Evolutionary conservation across 2,329 filamentous ascomycete species (phyloP), one percentile per base, ranked within the genome.

Genomic region (Huntiella moniliformis): DNA sequence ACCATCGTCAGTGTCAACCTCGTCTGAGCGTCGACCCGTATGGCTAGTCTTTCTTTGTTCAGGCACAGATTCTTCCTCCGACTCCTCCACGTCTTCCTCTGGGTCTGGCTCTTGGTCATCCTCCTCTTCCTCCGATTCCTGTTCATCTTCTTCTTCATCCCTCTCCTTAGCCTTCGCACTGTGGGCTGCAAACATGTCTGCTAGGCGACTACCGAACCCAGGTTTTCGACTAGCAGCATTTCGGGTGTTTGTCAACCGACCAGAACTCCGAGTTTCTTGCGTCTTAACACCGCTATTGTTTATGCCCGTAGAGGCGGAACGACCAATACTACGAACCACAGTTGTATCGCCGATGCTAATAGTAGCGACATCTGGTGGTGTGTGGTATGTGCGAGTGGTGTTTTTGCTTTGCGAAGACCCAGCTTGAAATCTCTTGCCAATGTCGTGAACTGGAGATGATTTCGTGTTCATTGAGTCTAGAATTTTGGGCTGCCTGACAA

Each of bases 321-420:
- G 22, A 1, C 79, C 79, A 52, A 85, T 68, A 31, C 75, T 68
- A 15, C 76, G 77, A 0, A 73, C 79, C 4, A 76, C 68, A 0
- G 77, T 83, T 39, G 68, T 70, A 51, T 77, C 68, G 1, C 81
- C 82, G 45, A 88, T 74, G 0, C 79, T 86, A 41, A 88, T 82
- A 2, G 79, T 83, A 15, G 82, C 81, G 44, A 78, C 63, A 54
- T 83, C 77, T 22, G 71, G 69, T 2, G 70, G 63, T 32, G 79
- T 70, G 55, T 74, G 80, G 36, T 44, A 47, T 5, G 33, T 3
- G 15, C 33, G 16, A 7, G 22, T 39, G 8, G 44, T 22, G n/a
- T 31, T 28, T 11, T 32, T 28, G 11, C 35, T 16, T 6, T 44
- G 42, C 4, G 34, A 31, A 18, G 18, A 44, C n/a, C 37, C 33